Evolutionary conservation across 371 early-diverging fungal genomes (phyloP), one percentile per base, ranked within the genome.

Genomic region (Syncephalis plumigaleata): DNA sequence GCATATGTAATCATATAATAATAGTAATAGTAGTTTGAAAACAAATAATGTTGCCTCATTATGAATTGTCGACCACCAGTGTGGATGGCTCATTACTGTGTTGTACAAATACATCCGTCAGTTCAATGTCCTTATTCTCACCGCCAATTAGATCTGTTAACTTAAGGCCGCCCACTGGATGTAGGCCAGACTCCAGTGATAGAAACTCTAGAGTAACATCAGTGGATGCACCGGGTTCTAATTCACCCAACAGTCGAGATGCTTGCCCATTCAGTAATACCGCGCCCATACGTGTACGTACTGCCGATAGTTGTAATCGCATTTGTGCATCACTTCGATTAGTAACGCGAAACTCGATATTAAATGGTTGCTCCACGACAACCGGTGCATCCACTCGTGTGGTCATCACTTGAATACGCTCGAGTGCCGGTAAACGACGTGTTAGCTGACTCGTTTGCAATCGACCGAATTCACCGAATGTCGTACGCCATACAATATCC

Each of bases 401-500:
- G 0, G 77, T 71, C 31, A 71, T 69, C 0, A 92, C 61, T 45
- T 87, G 84, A 37, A 89, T 70, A 26, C 80, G 75, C 26, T 86
- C 82, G 49, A 84, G 50, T 20, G 73, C 58, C 0, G 85, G 81
- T 9, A 82, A 73, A 58, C 87, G 90, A 42, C 91, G 77, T 23
- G 81, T 71, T 25, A 95, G 66, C 53, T 89, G 91, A 4, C 87
- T 83, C n/a, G 96, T 96, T 62, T 96, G 94, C 46, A 96, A 60
- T 2, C 92, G 72, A 0, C 91, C 91, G 0, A 77, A 62, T 56
- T 85, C 86, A 18, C 94, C 91, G 55, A 90, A 75, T 18, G 70
- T 68, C 8, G 88, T 77, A 37, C 89, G 70, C 96, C 96, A 95
- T 7, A 81, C 68, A 46, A 95, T 92, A 63, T 93, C 93, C 42